These are phyloP conservation scores for Emmonsia crescens DNA, from an alignment of 2,329 filamentous ascomycete genomes.

Conservation along the genomic window DNA sequence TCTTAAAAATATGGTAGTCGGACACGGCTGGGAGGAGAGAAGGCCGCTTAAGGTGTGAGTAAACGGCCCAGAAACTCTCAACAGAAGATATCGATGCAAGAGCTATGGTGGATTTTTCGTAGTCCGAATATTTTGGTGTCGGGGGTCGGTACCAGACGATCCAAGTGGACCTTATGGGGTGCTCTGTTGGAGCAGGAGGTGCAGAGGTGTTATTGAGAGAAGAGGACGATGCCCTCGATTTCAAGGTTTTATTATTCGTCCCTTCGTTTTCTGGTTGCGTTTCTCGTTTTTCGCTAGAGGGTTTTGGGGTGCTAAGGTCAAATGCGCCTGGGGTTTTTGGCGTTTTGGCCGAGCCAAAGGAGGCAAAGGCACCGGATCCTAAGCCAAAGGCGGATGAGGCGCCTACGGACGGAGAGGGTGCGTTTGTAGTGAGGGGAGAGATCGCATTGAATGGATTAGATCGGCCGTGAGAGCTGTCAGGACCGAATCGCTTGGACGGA, in stretches of 20 bases:
- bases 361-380: constrained; percentile 90
- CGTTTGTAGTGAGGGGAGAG: constrained; percentile 56
- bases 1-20: constrained; percentile 97
- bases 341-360: constrained; percentile 77
- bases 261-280: constrained; percentile 36
- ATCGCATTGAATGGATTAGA: constrained; percentile 69
- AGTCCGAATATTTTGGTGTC: constrained; percentile 94
- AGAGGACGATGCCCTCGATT: constrained; percentile 33
- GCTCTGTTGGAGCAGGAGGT: constrained; percentile 27
- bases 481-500: constrained; percentile 64
- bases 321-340: constrained; percentile 76
- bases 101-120: constrained; percentile 89
- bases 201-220: constrained; percentile 25
- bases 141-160: constrained; percentile 96
- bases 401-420: constrained; percentile 63
- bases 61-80: constrained; percentile 86
- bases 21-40: constrained; percentile 82
- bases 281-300: constrained; percentile 53
- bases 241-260: constrained; percentile 18
- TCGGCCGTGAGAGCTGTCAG: constrained; percentile 57
- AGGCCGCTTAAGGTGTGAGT: constrained; percentile 78
- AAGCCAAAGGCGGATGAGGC: constrained; percentile 86
- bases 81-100: constrained; percentile 71
- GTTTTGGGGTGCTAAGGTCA: constrained; percentile 50
- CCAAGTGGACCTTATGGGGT: constrained; percentile 75